phyloP scores from a whole-genome alignment of 257 asterid species.

The Nyctanthes arbortristis region DNA sequence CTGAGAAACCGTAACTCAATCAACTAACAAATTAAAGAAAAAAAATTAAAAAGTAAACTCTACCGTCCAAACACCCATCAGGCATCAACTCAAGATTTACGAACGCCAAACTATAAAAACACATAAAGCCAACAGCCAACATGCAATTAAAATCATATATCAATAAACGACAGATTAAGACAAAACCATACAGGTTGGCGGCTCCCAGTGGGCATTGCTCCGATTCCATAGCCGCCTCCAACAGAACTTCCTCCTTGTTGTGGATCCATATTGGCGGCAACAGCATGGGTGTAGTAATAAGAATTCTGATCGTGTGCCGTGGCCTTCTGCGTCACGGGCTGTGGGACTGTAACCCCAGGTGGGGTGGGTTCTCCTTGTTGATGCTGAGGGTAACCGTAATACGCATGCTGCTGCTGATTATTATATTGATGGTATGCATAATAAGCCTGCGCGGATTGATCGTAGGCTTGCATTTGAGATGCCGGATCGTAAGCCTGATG shows the following conservation, averaged over 20 bases:
- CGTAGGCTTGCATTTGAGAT: constrained; percentile 27
- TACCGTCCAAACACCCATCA: background rate
- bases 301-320: constrained; percentile 8
- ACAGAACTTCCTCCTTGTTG: constrained; percentile 29
- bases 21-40: background rate
- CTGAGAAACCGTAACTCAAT: background rate
- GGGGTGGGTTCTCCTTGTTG: constrained; percentile 49
- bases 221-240: constrained; percentile 24
- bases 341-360: constrained; percentile 49
- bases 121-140: background rate
- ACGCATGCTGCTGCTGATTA: constrained; percentile 31
- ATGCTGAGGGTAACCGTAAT: constrained; percentile 36
- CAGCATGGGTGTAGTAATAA: constrained; percentile 23
- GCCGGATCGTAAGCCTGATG: constrained; percentile 33
- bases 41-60: background rate
- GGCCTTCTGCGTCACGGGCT: constrained; percentile 6
- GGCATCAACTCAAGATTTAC: background rate
- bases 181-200: constrained; percentile 41
- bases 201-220: background rate
- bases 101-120: background rate
- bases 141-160: background rate
- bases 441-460: constrained; percentile 25
- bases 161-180: background rate
- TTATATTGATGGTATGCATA: constrained; percentile 35
- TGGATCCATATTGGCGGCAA: constrained; percentile 16